These are phyloP conservation scores for Lachnellula occidentalis DNA, from an alignment of 2,329 filamentous ascomycete species.

Conservation along the genomic window DNA sequence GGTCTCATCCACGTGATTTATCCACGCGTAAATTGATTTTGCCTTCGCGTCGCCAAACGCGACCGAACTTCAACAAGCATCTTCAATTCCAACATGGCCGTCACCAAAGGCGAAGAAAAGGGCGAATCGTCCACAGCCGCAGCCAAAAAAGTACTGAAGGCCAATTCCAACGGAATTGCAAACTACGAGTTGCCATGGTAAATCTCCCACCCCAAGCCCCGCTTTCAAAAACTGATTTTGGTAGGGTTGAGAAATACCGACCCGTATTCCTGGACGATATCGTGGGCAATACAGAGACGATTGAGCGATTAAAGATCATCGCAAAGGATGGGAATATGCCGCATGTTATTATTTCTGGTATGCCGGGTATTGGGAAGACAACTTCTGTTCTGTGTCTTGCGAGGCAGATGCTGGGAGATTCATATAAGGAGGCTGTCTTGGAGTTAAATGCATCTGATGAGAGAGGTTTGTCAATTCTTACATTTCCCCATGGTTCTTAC, in stretches of 20 bases:
- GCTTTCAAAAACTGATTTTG: constrained; percentile 17
- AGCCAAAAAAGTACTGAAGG: constrained; percentile 49
- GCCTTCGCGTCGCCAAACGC: constrained; percentile 11
- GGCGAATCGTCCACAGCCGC: constrained; percentile 57
- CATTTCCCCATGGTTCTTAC: neutral
- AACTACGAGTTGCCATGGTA: constrained; percentile 79
- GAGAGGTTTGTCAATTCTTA: constrained; percentile 51
- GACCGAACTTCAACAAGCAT: constrained; percentile 12
- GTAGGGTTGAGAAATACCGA: constrained; percentile 96
- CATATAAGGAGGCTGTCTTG: constrained; percentile 95
- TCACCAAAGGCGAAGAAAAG: constrained; percentile 32
- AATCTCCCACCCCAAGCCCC: neutral
- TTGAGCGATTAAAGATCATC: constrained; percentile 96
- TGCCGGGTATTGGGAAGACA: constrained; percentile 98
- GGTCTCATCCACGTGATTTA: neutral
- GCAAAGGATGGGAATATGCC: constrained; percentile 99
- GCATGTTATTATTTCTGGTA: constrained; percentile 98
- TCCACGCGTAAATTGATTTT: constrained; percentile 11
- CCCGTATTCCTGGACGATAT: constrained; percentile 94
- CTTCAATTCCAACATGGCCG: constrained; percentile 19
- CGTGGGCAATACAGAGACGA: constrained; percentile 95
- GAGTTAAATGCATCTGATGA: constrained; percentile 97
- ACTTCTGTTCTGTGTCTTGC: constrained; percentile 92
- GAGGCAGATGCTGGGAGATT: constrained; percentile 81
- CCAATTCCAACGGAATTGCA: constrained; percentile 43